A percentile compares a stretch with the other conserved stretches of the same genome.
These are phyloP conservation scores for Hypoxylon sp. DNA, from an alignment of 2,329 filamentous ascomycete genomes.

Conservation along the genomic window DNA sequence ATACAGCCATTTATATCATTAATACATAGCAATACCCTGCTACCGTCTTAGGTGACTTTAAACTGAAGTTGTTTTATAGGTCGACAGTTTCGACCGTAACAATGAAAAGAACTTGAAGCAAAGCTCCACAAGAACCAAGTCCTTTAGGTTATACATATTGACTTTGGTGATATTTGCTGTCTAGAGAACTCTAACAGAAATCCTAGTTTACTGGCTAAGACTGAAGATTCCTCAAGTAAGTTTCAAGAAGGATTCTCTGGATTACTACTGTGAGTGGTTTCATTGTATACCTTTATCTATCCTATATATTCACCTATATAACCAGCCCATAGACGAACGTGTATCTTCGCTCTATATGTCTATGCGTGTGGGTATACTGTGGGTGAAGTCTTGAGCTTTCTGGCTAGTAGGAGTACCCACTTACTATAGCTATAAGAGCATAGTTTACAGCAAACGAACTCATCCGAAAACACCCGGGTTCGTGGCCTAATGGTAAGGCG, in stretches of 20 bases:
- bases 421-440: slow-evolving; percentile 4
- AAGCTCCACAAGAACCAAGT: too few relatives aligned
- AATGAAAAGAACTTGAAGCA: too few relatives aligned
- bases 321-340: too few relatives aligned
- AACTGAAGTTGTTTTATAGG: too few relatives aligned
- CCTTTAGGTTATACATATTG: background rate
- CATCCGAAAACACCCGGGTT: slow-evolving; percentile 23
- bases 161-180: background rate
- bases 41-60: background rate
- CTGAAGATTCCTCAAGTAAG: background rate
- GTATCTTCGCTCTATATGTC: background rate
- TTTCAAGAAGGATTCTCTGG: background rate
- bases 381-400: background rate
- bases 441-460: slow-evolving; percentile 7
- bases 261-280: background rate
- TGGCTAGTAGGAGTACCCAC: slow-evolving; percentile 8
- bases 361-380: background rate
- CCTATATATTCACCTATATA: too few relatives aligned
- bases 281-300: too few relatives aligned
- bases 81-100: too few relatives aligned
- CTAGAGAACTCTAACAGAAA: background rate
- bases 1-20: background rate
- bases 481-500: slow-evolving; percentile 47
- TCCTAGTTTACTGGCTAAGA: background rate
- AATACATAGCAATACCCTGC: background rate